Percentiles rank a stretch among this genome's conserved stretches.
phyloP scores from a whole-genome alignment of 192 early-diverging fungal genomes.

The Gryganskiella cystojenkinii region DNA sequence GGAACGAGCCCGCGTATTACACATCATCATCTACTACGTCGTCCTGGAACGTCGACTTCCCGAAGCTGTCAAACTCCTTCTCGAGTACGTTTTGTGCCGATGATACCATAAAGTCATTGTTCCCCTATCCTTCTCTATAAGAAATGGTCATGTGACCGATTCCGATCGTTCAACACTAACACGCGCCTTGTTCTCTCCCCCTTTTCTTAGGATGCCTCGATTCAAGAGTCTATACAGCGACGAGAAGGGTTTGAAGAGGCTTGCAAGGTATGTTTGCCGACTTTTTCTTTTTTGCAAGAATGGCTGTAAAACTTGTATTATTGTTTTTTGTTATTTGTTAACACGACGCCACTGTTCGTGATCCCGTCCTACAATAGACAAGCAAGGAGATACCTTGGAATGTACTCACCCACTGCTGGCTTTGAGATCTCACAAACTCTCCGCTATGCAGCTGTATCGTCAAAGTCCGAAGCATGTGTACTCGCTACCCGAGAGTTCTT shows the following conservation, averaged over 20 bases:
- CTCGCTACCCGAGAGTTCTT: slow-evolving; percentile 59
- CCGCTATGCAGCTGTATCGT: slow-evolving; percentile 57
- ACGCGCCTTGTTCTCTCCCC: no score
- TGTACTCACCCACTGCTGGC: slow-evolving; percentile 64
- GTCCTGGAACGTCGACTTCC: slow-evolving; percentile 44
- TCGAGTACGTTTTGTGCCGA: slow-evolving; percentile 47
- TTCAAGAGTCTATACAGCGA: no score
- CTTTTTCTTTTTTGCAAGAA: no score
- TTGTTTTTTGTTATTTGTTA: slow-evolving; percentile 2
- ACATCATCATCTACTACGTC: slow-evolving; percentile 55
- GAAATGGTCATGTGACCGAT: no score
- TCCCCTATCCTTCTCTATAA: slow-evolving; percentile 1
- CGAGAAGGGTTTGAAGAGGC: no score
- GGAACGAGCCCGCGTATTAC: slow-evolving; percentile 26
- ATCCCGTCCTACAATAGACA: slow-evolving; percentile 20
- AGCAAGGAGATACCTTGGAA: slow-evolving; percentile 49
- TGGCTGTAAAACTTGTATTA: neutral
- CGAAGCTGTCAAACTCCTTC: slow-evolving; percentile 55
- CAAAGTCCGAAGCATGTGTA: slow-evolving; percentile 65
- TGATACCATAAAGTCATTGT: neutral
- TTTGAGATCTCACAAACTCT: slow-evolving; percentile 65
- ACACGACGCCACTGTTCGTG: neutral
- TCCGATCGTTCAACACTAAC: no score
- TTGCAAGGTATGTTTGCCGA: no score
- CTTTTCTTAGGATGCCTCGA: no score